Evolutionary conservation across 371 early-diverging fungal genomes (phyloP).

Genomic region (Rhizopus sp.): DNA sequence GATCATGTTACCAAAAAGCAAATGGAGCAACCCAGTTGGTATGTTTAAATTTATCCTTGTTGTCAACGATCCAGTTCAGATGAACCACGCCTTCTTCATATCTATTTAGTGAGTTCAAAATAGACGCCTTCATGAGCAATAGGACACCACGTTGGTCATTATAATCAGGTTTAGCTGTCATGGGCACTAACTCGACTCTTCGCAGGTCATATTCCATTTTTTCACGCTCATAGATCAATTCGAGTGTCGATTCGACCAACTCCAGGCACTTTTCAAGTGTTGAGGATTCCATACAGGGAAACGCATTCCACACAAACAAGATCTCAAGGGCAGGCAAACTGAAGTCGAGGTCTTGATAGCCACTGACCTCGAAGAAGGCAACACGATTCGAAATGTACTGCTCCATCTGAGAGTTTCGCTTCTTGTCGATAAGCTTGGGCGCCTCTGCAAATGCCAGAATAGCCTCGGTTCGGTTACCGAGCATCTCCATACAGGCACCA

Average conservation of each 20-base stretch:
- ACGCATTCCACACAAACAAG: constrained; percentile 59
- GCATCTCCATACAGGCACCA: constrained; percentile 57
- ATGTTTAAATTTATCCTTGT: constrained; percentile 47
- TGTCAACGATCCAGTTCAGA: constrained; percentile 63
- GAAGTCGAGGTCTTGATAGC: constrained; percentile 58
- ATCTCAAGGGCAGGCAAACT: constrained; percentile 61
- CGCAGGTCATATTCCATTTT: constrained; percentile 52
- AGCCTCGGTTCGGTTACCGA: constrained; percentile 53
- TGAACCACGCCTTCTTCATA: constrained; percentile 44
- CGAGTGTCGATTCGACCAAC: constrained; percentile 45
- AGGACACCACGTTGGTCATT: constrained; percentile 49
- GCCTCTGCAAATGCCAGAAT: constrained; percentile 53
- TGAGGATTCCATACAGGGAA: constrained; percentile 52
- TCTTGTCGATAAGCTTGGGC: constrained; percentile 49
- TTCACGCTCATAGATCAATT: constrained; percentile 46
- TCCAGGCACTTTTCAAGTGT: constrained; percentile 39
- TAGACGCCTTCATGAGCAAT: constrained; percentile 41
- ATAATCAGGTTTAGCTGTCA: constrained; percentile 42
- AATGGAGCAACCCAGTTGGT: constrained; percentile 65
- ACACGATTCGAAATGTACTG: constrained; percentile 55
- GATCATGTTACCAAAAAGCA: constrained; percentile 51
- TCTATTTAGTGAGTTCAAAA: constrained; percentile 38
- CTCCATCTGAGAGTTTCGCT: constrained; percentile 57
- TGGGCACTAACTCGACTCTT: constrained; percentile 43
- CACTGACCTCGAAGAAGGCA: constrained; percentile 54